phyloP scores from a whole-genome alignment of 2,329 filamentous ascomycete species.

The Talaromyces islandicus region DNA sequence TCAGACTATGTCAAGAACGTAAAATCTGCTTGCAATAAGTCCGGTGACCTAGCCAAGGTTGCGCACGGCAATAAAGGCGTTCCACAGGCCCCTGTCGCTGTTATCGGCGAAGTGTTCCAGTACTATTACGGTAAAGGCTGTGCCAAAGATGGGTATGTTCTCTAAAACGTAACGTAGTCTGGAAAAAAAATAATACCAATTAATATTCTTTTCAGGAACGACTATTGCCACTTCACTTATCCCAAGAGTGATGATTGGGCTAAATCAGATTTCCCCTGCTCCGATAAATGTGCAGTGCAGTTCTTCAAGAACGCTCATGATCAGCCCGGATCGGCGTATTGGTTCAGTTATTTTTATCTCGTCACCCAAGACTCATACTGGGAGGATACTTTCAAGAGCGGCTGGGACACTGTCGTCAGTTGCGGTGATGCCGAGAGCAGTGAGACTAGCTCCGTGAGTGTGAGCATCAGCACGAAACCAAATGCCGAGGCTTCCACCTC shows the following conservation, averaged over 20 bases:
- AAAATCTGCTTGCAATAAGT: slow-evolving; percentile 17
- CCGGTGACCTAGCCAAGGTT: slow-evolving; percentile 21
- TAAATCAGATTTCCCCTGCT: slow-evolving; percentile 18
- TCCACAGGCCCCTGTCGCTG: slow-evolving; percentile 13
- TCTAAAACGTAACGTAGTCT: not conserved
- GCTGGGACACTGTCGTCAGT: slow-evolving; percentile 19
- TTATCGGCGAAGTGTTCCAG: slow-evolving; percentile 18
- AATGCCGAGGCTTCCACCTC: not conserved
- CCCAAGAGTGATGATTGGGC: slow-evolving; percentile 13
- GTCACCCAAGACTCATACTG: slow-evolving; percentile 18
- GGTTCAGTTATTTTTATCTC: slow-evolving; percentile 20
- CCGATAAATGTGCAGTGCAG: slow-evolving; percentile 19
- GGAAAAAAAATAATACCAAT: not conserved
- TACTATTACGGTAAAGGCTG: slow-evolving; percentile 19
- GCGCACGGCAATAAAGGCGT: slow-evolving; percentile 8
- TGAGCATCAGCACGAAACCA: slow-evolving; percentile 5
- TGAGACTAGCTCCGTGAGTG: slow-evolving; percentile 11
- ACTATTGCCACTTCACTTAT: slow-evolving; percentile 21
- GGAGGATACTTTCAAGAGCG: slow-evolving; percentile 18
- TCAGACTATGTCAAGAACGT: slow-evolving; percentile 20
- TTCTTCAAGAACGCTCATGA: slow-evolving; percentile 24
- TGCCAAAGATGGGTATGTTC: slow-evolving; percentile 17
- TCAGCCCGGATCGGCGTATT: slow-evolving; percentile 20
- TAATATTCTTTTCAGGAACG: slow-evolving; percentile 13
- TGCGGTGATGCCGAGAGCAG: slow-evolving; percentile 14